phyloP scores from a whole-genome alignment of 345 rosid species.

The Brassica cretica region DNA sequence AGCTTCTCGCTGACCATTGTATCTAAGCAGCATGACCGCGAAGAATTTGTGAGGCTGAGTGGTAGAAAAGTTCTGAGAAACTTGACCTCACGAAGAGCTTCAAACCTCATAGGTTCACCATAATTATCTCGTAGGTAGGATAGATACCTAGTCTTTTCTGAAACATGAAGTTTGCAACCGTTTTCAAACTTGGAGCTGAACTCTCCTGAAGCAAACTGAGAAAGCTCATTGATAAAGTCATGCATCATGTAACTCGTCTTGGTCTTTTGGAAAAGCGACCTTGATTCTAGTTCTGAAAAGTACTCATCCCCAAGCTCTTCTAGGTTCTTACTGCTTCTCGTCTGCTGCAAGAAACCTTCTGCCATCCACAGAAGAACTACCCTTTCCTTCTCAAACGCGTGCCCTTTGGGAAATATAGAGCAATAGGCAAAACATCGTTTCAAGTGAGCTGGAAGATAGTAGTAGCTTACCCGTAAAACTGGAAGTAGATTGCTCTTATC shows the following conservation, averaged over 20 bases:
- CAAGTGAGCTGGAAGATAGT: slow-evolving; percentile 40
- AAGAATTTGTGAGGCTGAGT: slow-evolving; percentile 38
- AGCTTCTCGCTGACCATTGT: slow-evolving; percentile 35
- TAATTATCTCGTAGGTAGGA: slow-evolving; percentile 39
- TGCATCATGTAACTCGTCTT: slow-evolving; percentile 41
- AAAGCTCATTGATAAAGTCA: slow-evolving; percentile 43
- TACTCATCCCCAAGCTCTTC: slow-evolving; percentile 45
- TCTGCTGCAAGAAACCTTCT: slow-evolving; percentile 41
- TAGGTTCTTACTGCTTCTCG: slow-evolving; percentile 29
- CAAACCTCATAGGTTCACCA: slow-evolving; percentile 32
- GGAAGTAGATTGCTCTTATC: slow-evolving; percentile 40
- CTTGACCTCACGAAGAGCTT: slow-evolving; percentile 40
- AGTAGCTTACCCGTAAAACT: slow-evolving; percentile 42
- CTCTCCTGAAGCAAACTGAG: slow-evolving; percentile 43
- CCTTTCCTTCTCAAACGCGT: slow-evolving; percentile 40
- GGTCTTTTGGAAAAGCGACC: slow-evolving; percentile 40
- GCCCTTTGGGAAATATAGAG: slow-evolving; percentile 44
- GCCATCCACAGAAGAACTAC: slow-evolving; percentile 48
- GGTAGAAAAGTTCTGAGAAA: slow-evolving; percentile 46
- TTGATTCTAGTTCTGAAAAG: slow-evolving; percentile 37
- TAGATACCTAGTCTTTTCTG: slow-evolving; percentile 40
- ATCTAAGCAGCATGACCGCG: slow-evolving; percentile 41
- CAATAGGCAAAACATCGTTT: slow-evolving; percentile 47
- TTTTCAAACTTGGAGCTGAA: slow-evolving; percentile 38
- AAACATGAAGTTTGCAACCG: slow-evolving; percentile 13